Evolutionary conservation across 1,284 basidiomycete species (phyloP).

Genomic region (Tilletia caries): DNA sequence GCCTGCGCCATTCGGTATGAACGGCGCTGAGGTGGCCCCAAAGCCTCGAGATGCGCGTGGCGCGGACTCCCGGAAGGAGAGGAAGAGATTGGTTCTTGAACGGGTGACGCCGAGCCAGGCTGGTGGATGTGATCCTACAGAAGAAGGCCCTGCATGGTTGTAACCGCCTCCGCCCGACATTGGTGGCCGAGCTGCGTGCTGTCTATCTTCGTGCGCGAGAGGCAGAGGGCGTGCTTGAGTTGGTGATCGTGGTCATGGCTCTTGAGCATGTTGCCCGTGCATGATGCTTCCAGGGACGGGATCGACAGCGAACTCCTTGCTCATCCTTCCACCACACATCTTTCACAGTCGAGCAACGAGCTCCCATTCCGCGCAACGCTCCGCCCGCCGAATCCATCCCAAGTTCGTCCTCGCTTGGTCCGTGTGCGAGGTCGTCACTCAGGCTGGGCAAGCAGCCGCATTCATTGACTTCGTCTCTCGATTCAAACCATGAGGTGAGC

Average conservation of each 20-base stretch:
- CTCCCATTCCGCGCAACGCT: no score
- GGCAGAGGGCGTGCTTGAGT: not conserved
- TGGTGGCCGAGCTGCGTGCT: not conserved
- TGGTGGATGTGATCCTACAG: not conserved
- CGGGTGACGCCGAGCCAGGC: conserved; percentile 61
- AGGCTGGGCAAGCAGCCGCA: no score
- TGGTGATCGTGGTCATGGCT: not conserved
- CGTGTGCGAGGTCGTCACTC: no score
- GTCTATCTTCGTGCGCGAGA: no score
- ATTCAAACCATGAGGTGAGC: not conserved
- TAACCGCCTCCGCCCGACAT: no score
- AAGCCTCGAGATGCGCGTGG: conserved; percentile 13
- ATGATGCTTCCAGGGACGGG: not conserved
- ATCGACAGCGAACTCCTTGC: no score
- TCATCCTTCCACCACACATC: no score
- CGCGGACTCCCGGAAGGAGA: conserved; percentile 82
- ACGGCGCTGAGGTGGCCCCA: conserved; percentile 40
- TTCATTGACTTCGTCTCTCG: no score
- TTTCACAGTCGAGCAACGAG: no score
- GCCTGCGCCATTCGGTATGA: conserved; percentile 17
- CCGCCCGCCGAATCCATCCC: no score
- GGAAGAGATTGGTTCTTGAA: conserved; percentile 86
- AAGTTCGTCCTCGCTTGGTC: no score
- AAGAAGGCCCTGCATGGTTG: not conserved
- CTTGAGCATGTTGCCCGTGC: not conserved